Percentiles rank a stretch among this genome's conserved stretches.
phyloP scores from a whole-genome alignment of 2,329 filamentous ascomycete species.

The Xylaria sp. region DNA sequence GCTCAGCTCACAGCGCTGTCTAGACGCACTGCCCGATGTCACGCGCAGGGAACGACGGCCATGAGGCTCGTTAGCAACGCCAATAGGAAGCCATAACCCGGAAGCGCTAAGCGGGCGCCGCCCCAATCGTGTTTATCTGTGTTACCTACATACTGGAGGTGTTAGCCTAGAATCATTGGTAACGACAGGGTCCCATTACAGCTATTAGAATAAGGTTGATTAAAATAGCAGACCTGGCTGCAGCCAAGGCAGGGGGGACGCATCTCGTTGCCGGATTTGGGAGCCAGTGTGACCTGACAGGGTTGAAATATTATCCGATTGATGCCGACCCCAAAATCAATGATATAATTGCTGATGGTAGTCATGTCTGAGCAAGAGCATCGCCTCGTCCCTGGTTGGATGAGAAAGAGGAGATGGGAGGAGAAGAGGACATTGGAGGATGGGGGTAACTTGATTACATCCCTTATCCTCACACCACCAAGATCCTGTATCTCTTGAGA shows the following conservation, averaged over 20 bases:
- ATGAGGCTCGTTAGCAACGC: conserved; percentile 15
- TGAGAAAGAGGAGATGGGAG: no score
- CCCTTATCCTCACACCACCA: no score
- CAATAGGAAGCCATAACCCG: conserved; percentile 11
- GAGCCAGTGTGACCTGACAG: conserved; percentile 13
- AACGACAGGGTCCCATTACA: not conserved
- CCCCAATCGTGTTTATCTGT: conserved; percentile 18
- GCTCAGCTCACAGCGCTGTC: conserved; percentile 2
- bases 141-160: conserved; percentile 5
- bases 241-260: conserved; percentile 16
- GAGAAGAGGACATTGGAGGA: no score
- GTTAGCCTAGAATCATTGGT: conserved; percentile 4
- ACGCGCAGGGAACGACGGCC: not conserved
- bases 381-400: not conserved
- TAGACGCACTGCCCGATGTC: conserved; percentile 7
- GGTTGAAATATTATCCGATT: not conserved
- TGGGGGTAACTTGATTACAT: not conserved
- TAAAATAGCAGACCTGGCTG: conserved; percentile 27
- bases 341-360: not conserved
- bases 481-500: no score
- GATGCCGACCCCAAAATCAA: not conserved
- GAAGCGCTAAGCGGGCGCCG: conserved; percentile 26
- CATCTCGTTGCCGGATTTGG: conserved; percentile 13
- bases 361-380: not conserved
- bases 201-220: conserved; percentile 2